Evolutionary conservation across 1,139 yeast species (phyloP).

Genomic region (Meyerozyma sp.): DNA sequence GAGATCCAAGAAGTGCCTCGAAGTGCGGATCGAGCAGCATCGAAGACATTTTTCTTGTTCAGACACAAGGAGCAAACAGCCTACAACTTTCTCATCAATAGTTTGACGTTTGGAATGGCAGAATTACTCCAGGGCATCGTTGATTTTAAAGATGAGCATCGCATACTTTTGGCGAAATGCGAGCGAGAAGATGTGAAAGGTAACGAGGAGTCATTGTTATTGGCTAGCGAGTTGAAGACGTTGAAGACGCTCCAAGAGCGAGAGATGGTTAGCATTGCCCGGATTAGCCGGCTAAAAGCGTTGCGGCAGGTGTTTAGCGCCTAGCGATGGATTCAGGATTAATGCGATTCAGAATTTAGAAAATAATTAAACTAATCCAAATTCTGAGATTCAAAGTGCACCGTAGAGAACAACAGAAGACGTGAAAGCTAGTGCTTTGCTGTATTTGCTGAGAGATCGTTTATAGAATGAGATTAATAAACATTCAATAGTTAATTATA

Average conservation of each 20-base stretch:
- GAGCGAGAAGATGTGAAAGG: conserved; percentile 89
- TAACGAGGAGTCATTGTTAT: conserved; percentile 65
- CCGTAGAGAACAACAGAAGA: too few species aligned
- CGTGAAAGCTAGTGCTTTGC: too few species aligned
- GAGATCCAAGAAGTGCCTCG: conserved; percentile 91
- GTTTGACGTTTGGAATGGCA: conserved; percentile 47
- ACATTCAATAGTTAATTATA: too few species aligned
- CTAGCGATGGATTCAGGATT: background rate
- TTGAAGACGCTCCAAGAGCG: conserved; percentile 55
- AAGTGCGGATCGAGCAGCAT: conserved; percentile 87
- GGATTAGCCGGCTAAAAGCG: conserved; percentile 49
- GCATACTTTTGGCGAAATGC: conserved; percentile 68
- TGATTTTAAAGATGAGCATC: conserved; percentile 54
- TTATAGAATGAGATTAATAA: too few species aligned
- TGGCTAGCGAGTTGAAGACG: conserved; percentile 72
- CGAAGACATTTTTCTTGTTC: conserved; percentile 80
- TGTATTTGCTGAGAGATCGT: too few species aligned
- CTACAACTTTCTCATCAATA: conserved; percentile 40
- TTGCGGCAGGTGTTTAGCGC: conserved; percentile 42
- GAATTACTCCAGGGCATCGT: conserved; percentile 53
- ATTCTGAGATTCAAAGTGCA: too few species aligned
- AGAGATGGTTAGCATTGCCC: conserved; percentile 50
- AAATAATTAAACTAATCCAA: too few species aligned
- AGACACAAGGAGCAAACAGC: conserved; percentile 62
- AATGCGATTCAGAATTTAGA: too few species aligned